Percentiles rank a stretch among this genome's conserved stretches.
Conservation (phyloP, 2,329 filamentous ascomycete genomes). For the Albifimbria verrucaria region DNA sequence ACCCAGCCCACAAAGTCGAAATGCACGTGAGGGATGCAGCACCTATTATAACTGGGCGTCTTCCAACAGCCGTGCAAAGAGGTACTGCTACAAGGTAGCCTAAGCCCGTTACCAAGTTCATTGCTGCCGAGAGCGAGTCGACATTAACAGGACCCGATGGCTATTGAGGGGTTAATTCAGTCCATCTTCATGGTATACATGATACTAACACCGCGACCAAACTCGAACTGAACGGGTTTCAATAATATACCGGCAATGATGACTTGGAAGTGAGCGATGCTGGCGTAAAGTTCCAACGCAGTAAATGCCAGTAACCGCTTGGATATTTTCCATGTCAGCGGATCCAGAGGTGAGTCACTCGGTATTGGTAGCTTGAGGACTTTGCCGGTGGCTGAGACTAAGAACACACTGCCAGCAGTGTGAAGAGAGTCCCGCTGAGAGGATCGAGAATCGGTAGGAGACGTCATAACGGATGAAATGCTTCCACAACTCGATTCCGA, state of each 20-base stretch:
- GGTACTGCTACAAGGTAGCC: background rate
- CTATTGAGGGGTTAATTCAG: background rate
- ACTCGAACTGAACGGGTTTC: background rate
- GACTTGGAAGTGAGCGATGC: background rate
- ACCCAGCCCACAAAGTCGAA: background rate
- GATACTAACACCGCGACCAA: background rate
- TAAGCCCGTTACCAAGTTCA: background rate
- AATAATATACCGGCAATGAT: background rate
- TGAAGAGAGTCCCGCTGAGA: too few species aligned
- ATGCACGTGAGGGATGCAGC: background rate
- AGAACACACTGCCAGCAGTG: conserved; percentile 20
- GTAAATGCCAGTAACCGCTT: background rate
- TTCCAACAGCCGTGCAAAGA: background rate
- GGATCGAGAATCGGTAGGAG: too few species aligned
- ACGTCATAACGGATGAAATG: too few species aligned
- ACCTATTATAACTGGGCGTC: background rate
- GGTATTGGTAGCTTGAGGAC: conserved; percentile 15
- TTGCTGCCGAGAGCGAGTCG: background rate
- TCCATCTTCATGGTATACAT: background rate
- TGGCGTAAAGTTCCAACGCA: background rate
- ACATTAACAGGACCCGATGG: background rate
- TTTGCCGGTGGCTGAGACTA: conserved; percentile 12
- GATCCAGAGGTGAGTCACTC: conserved; percentile 12
- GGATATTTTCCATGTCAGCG: conserved; percentile 10
- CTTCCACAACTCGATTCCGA: too few species aligned